Evolutionary conservation across 306 rosid species (phyloP), one percentile per base, ranked within the genome.

Genomic region (Gastrolobium bilobum): DNA sequence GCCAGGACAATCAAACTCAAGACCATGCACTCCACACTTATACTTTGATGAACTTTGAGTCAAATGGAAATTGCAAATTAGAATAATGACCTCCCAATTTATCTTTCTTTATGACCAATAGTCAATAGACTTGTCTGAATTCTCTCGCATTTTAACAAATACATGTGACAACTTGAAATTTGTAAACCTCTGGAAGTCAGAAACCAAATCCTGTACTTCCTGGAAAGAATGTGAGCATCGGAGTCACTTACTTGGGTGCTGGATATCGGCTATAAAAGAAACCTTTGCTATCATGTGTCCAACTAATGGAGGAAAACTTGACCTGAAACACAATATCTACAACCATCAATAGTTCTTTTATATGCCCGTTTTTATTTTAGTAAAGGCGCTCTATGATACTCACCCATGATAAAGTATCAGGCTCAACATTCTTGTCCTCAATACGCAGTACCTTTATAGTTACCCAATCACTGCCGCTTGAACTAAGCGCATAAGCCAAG

Each of bases 191-290:
- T 1, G 37, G 44, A 29, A 44, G 7, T 57, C 44, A 77, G 44
- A 56, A 54, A 53, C 66, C 26, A 69, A 39, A 76, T 33, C 15
- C 42, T 35, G 60, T n/a, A 50, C 35, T 20, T 14, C 20, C 40
- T 2, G 40, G 50, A 35, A 56, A 50, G 48, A 58, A 71, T n/a
- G 57, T 15, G 52, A 80, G 60, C 35, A 62, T 43, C 39, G 35
- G 65, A 74, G 14, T 63, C 42, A 81, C 97, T 91, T 84, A 95
- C 99, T 85, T 83, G 62, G 99, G 99, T 77, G 94, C 89, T 63
- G 99, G 99, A 84, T 90, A 95, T 74, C 98, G 93, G 82, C 99
- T 83, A 79, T 95, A 95, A 85, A 93, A 95, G 88, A 93, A 95
- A 39, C 99, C 97, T 83, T 86, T 87, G 91, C 78, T 71, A 73